phyloP scores from a whole-genome alignment of 2,329 filamentous ascomycete species.

The Xylariaceae sp. region DNA sequence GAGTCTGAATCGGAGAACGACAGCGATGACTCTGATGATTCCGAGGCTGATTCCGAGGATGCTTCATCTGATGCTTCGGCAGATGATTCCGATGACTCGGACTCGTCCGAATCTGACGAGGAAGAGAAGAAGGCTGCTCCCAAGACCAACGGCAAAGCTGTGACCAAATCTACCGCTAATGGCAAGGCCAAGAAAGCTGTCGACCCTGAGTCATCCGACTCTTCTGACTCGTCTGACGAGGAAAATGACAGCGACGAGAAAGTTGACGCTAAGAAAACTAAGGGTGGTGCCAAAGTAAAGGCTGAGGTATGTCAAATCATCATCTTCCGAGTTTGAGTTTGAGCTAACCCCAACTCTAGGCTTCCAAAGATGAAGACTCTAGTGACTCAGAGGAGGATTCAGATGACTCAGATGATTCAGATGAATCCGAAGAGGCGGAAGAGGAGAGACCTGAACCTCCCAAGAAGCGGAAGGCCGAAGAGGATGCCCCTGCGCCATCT shows the following conservation, averaged over 20 bases:
- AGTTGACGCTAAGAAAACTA: slow-evolving; percentile 32
- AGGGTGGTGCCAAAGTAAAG: slow-evolving; percentile 36
- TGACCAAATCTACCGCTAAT: slow-evolving; percentile 35
- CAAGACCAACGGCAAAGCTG: slow-evolving; percentile 38
- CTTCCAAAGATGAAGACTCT: slow-evolving; percentile 15
- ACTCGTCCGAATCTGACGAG: slow-evolving; percentile 33
- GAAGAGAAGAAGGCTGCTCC: slow-evolving; percentile 40
- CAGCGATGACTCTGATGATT: slow-evolving; percentile 32
- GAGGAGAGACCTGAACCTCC: slow-evolving; percentile 32
- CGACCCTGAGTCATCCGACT: slow-evolving; percentile 45
- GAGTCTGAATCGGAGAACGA: slow-evolving; percentile 39
- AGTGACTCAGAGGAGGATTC: slow-evolving; percentile 18
- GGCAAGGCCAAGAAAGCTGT: slow-evolving; percentile 41
- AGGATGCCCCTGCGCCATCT: slow-evolving; percentile 29
- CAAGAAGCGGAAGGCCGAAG: slow-evolving; percentile 53
- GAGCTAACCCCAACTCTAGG: slow-evolving; percentile 23
- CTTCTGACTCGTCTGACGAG: slow-evolving; percentile 43
- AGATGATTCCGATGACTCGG: too few species aligned
- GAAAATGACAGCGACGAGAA: slow-evolving; percentile 36
- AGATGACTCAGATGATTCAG: slow-evolving; percentile 36
- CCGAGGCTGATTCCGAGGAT: slow-evolving; percentile 15
- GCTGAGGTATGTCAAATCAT: slow-evolving; percentile 38
- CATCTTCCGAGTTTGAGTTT: background rate
- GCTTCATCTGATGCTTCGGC: too few species aligned
- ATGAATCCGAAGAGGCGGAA: slow-evolving; percentile 40